phyloP scores from a whole-genome alignment of 768 basidiomycete genomes.

The Solioccasus polychromus region DNA sequence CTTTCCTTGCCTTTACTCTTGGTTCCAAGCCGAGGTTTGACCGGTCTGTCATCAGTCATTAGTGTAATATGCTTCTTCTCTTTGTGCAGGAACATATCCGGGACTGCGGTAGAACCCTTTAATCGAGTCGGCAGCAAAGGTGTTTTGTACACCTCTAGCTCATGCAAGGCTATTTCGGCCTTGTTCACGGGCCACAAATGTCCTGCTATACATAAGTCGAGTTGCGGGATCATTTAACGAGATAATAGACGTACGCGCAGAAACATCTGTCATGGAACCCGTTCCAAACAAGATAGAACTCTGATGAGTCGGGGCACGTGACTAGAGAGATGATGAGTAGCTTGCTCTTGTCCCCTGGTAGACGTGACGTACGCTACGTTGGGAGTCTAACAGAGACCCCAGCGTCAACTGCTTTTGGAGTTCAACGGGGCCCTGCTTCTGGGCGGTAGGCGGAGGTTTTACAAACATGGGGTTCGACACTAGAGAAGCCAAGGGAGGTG shows the following conservation, averaged over 20 bases:
- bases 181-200: constrained; percentile 41
- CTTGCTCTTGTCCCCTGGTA: not conserved
- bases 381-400: constrained; percentile 56
- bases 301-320: constrained; percentile 49
- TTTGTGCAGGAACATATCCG: constrained; percentile 63
- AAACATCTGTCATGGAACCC: constrained; percentile 32
- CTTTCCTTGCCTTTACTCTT: constrained; percentile 35
- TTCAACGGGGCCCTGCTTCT: constrained; percentile 20
- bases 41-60: constrained; percentile 59
- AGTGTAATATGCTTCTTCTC: constrained; percentile 43
- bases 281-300: constrained; percentile 50
- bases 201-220: constrained; percentile 23
- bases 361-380: constrained; percentile 46
- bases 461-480: constrained; percentile 69
- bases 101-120: constrained; percentile 41
- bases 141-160: constrained; percentile 76
- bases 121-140: constrained; percentile 67
- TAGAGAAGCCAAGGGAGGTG: constrained; percentile 62
- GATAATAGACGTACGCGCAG: constrained; percentile 29
- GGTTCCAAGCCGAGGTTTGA: constrained; percentile 47
- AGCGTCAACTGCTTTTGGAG: constrained; percentile 44
- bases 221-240: constrained; percentile 5
- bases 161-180: constrained; percentile 66
- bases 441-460: constrained; percentile 46
- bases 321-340: constrained; percentile 30